These are phyloP conservation scores for Podila epicladia DNA, from an alignment of 192 early-diverging fungal genomes.

Conservation along the genomic window DNA sequence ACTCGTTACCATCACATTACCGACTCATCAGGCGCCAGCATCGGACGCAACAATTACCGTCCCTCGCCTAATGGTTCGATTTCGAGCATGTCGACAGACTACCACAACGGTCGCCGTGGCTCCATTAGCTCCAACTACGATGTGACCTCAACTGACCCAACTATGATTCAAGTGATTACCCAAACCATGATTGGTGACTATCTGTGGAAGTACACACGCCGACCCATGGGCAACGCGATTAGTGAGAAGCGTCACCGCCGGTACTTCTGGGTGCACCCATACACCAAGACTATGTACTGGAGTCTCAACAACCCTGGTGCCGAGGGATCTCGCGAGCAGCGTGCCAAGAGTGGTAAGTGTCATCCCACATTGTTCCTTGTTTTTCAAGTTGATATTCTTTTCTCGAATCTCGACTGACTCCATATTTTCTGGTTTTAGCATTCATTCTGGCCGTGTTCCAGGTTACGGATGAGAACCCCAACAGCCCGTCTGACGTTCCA, in stretches of 20 bases:
- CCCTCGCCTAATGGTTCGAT: slow-evolving; percentile 36
- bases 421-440: slow-evolving; percentile 56
- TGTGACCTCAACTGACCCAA: slow-evolving; percentile 58
- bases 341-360: slow-evolving; percentile 60
- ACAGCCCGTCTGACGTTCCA: slow-evolving; percentile 48
- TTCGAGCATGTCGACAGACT: slow-evolving; percentile 47
- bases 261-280: slow-evolving; percentile 87
- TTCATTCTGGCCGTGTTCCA: slow-evolving; percentile 69
- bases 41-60: slow-evolving; percentile 22
- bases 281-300: slow-evolving; percentile 83
- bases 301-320: slow-evolving; percentile 68
- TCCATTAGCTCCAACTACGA: slow-evolving; percentile 30
- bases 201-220: slow-evolving; percentile 77
- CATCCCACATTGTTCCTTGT: neutral
- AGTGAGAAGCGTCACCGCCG: slow-evolving; percentile 73
- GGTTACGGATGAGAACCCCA: slow-evolving; percentile 56
- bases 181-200: slow-evolving; percentile 84
- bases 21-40: slow-evolving; percentile 24
- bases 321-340: slow-evolving; percentile 44
- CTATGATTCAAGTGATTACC: slow-evolving; percentile 75
- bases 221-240: slow-evolving; percentile 55
- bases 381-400: neutral
- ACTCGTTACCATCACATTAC: slow-evolving; percentile 19
- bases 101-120: slow-evolving; percentile 22
- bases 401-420: neutral